Conservation (phyloP, 371 early-diverging fungal species). For the Coemansia sp. region DNA sequence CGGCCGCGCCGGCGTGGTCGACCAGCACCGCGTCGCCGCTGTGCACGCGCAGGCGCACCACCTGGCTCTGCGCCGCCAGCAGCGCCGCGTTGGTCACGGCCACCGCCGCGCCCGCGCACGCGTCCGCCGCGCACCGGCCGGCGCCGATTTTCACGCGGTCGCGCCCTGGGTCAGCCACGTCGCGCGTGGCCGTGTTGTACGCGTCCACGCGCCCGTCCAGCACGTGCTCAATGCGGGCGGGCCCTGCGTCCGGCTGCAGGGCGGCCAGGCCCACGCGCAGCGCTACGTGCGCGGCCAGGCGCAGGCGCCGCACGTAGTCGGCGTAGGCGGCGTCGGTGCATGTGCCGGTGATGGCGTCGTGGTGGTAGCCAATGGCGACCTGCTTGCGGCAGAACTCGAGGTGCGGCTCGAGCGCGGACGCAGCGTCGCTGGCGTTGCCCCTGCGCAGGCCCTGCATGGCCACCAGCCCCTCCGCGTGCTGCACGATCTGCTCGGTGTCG, state of each 20-base stretch:
- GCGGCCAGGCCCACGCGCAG: slow-evolving; percentile 8
- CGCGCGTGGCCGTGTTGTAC: slow-evolving; percentile 28
- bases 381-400: slow-evolving; percentile 47
- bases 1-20: slow-evolving; percentile 3
- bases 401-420: slow-evolving; percentile 24
- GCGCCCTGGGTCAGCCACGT: background rate
- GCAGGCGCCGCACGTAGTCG: slow-evolving; percentile 40
- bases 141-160: background rate
- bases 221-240: background rate
- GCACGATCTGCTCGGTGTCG: slow-evolving; percentile 40
- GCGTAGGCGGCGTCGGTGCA: slow-evolving; percentile 29
- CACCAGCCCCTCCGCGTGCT: slow-evolving; percentile 44
- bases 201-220: background rate
- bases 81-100: slow-evolving; percentile 25
- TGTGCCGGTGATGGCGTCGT: slow-evolving; percentile 50
- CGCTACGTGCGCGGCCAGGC: slow-evolving; percentile 6
- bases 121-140: slow-evolving; percentile 2
- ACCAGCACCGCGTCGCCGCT: slow-evolving; percentile 12
- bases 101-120: slow-evolving; percentile 2
- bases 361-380: slow-evolving; percentile 50
- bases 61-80: slow-evolving; percentile 30
- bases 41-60: slow-evolving; percentile 24
- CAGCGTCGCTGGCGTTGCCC: background rate
- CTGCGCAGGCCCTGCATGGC: slow-evolving; percentile 19
- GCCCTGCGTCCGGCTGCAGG: background rate